Conservation (phyloP, 441 rosid genomes). For the Jatropha multifida region DNA sequence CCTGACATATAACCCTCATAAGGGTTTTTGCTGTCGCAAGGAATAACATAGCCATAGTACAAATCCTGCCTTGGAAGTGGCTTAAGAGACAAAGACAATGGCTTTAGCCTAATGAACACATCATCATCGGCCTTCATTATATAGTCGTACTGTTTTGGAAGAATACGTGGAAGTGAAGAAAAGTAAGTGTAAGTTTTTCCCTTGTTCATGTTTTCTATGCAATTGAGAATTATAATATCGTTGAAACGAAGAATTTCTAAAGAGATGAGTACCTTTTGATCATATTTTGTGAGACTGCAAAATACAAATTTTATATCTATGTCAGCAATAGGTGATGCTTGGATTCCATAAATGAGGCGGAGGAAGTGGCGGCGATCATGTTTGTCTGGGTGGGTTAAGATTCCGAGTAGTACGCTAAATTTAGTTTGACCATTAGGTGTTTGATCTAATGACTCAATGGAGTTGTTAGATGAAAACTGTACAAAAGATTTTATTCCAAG, state of each 20-base stretch:
- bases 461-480: slow-evolving; percentile 8
- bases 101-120: slow-evolving; percentile 28
- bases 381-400: slow-evolving; percentile 32
- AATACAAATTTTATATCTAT: slow-evolving; percentile 39
- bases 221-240: slow-evolving; percentile 42
- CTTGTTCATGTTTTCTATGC: slow-evolving; percentile 47
- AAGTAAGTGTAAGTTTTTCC: slow-evolving; percentile 47
- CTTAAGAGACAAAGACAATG: slow-evolving; percentile 27
- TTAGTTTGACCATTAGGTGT: neutral
- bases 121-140: slow-evolving; percentile 51
- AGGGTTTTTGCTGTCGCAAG: slow-evolving; percentile 39
- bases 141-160: slow-evolving; percentile 28
- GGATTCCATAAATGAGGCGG: slow-evolving; percentile 39
- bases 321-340: slow-evolving; percentile 24
- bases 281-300: slow-evolving; percentile 34
- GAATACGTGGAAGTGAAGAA: slow-evolving; percentile 36
- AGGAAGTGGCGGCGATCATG: slow-evolving; percentile 43
- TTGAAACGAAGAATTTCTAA: slow-evolving; percentile 36
- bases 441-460: neutral
- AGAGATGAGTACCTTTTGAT: slow-evolving; percentile 29
- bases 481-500: slow-evolving; percentile 15
- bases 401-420: slow-evolving; percentile 42
- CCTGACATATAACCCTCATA: slow-evolving; percentile 45
- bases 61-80: slow-evolving; percentile 33
- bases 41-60: slow-evolving; percentile 45